These are phyloP conservation scores for Penicillium freii DNA, from an alignment of 2,329 filamentous ascomycete species.

Conservation along the genomic window DNA sequence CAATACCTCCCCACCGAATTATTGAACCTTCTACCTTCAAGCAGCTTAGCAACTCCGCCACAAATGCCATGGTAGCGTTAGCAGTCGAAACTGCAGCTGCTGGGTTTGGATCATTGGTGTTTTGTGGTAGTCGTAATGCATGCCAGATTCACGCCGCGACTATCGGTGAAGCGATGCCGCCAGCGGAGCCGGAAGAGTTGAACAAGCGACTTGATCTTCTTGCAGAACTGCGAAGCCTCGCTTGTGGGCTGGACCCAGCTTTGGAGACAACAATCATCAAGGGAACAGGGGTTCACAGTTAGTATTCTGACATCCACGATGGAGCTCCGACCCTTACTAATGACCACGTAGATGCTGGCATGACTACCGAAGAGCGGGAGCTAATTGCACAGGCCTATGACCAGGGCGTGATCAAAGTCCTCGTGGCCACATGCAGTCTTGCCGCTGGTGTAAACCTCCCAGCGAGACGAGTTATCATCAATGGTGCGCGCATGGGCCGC, in stretches of 20 bases:
- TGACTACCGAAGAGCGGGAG: slow-evolving; percentile 74
- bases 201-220: slow-evolving; percentile 64
- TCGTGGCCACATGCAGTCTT: slow-evolving; percentile 74
- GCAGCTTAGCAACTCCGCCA: slow-evolving; percentile 62
- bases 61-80: slow-evolving; percentile 69
- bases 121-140: slow-evolving; percentile 66
- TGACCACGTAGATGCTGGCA: slow-evolving; percentile 41
- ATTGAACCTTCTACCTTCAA: slow-evolving; percentile 59
- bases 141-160: slow-evolving; percentile 68
- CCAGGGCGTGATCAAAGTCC: slow-evolving; percentile 63
- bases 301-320: slow-evolving; percentile 28
- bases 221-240: slow-evolving; percentile 63
- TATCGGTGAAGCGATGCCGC: slow-evolving; percentile 63
- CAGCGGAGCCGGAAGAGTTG: slow-evolving; percentile 50
- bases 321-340: slow-evolving; percentile 20
- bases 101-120: slow-evolving; percentile 70
- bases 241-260: slow-evolving; percentile 63
- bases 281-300: slow-evolving; percentile 73
- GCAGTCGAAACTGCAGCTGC: slow-evolving; percentile 66
- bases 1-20: slow-evolving; percentile 39
- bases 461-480: slow-evolving; percentile 71
- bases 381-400: slow-evolving; percentile 71
- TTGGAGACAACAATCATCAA: slow-evolving; percentile 63
- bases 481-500: slow-evolving; percentile 72
- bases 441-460: slow-evolving; percentile 78